These are phyloP conservation scores for Rhodocollybia butyracea DNA, from an alignment of 768 basidiomycete genomes.

Conservation along the genomic window DNA sequence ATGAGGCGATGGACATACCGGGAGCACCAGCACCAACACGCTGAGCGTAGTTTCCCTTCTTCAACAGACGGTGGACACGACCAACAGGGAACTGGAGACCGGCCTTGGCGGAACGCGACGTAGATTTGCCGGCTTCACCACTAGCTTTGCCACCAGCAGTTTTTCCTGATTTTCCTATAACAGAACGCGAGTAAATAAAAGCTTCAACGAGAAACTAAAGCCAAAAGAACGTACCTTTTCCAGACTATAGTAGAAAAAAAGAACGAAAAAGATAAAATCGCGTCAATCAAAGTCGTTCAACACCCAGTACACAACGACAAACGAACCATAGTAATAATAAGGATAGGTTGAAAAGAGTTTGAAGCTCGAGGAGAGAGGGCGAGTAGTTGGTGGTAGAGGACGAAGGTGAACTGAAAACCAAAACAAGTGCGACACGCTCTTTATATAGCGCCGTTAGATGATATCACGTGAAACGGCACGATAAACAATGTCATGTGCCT, in stretches of 20 bases:
- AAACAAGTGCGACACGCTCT: too few relatives aligned
- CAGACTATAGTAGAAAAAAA: conserved; percentile 1
- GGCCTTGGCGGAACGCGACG: conserved; percentile 43
- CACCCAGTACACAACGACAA: too few relatives aligned
- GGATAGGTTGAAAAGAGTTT: too few relatives aligned
- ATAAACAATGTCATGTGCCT: too few relatives aligned
- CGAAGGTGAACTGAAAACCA: too few relatives aligned
- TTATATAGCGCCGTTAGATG: too few relatives aligned
- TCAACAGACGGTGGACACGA: conserved; percentile 67
- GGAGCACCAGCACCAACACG: conserved; percentile 16
- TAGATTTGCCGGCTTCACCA: conserved; percentile 11
- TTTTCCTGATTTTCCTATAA: conserved; percentile 8
- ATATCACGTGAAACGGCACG: too few relatives aligned
- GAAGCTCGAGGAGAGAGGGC: too few relatives aligned
- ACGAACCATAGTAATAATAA: conserved; percentile 1
- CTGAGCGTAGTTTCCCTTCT: conserved; percentile 57
- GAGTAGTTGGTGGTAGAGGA: too few relatives aligned
- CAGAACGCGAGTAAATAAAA: background rate
- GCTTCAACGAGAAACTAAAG: background rate
- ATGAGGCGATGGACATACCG: conserved; percentile 2
- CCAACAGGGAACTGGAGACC: conserved; percentile 68
- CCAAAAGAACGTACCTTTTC: background rate
- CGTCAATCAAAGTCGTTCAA: too few relatives aligned
- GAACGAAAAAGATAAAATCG: background rate
- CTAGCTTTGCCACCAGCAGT: conserved; percentile 12